These are phyloP conservation scores for Fusarium mexicanum DNA, from an alignment of 2,329 filamentous ascomycete genomes.

Conservation along the genomic window DNA sequence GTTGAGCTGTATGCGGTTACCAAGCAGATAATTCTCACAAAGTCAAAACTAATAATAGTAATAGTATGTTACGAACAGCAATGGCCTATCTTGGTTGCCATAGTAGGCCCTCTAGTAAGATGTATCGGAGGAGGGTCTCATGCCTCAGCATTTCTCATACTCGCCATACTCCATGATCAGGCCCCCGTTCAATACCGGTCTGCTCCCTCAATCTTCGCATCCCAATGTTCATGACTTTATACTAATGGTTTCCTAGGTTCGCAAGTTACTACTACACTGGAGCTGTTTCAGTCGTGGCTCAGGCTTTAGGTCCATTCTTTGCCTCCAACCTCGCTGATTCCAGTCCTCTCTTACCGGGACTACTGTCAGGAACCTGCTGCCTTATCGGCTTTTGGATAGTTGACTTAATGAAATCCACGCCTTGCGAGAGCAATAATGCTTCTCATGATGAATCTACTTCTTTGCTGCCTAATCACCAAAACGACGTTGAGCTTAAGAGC, in stretches of 20 bases:
- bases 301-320: background rate
- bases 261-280: background rate
- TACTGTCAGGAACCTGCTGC: background rate
- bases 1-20: background rate
- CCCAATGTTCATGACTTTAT: rapidly evolving
- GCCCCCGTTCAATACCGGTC: background rate
- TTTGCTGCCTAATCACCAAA: background rate
- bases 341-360: background rate
- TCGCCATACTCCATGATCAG: background rate
- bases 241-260: background rate
- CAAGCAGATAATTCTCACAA: too few species aligned
- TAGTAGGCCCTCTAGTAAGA: background rate
- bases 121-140: background rate
- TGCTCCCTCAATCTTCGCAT: background rate
- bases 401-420: background rate
- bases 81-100: background rate
- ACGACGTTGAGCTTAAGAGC: background rate
- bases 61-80: background rate
- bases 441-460: background rate
- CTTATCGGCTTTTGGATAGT: background rate
- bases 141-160: background rate
- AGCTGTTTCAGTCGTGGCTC: background rate
- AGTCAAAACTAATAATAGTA: background rate
- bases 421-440: background rate
- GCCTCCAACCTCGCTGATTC: background rate